A percentile compares a stretch with the other conserved stretches of the same genome.
Conservation (phyloP, 768 basidiomycete species). For the Asterophora parasitica region DNA sequence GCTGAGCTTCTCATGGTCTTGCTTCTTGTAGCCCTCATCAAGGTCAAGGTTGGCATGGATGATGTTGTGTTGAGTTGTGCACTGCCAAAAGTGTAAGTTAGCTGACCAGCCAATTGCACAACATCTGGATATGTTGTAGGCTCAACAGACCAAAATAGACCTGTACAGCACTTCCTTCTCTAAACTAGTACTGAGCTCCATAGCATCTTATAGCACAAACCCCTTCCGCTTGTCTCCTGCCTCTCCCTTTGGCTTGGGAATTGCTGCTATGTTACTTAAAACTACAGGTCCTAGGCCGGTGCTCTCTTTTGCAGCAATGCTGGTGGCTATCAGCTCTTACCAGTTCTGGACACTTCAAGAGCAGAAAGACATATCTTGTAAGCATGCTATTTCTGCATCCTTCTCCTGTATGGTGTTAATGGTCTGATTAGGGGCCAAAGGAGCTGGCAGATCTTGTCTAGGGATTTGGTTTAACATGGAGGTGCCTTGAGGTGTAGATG, state of each 20-base stretch:
- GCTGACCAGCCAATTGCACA: no score
- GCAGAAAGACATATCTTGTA: not conserved
- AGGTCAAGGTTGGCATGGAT: not conserved
- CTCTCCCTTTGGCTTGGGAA: not conserved
- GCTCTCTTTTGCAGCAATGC: not conserved
- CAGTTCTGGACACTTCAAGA: no score
- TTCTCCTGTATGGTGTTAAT: not conserved
- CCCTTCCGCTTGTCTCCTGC: constrained; percentile 2
- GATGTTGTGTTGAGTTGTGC: not conserved
- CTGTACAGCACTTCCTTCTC: not conserved
- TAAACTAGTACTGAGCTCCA: not conserved
- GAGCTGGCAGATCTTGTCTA: no score
- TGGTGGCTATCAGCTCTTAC: not conserved
- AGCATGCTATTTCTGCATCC: not conserved
- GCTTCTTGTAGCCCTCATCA: not conserved
- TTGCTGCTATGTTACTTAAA: not conserved
- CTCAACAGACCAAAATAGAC: constrained; percentile 5
- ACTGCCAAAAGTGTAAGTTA: not conserved
- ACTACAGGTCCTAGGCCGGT: not conserved
- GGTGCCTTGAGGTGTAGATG: no score
- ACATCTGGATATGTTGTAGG: not conserved
- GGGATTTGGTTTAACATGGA: no score
- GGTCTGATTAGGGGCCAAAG: no score
- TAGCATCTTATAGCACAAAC: not conserved
- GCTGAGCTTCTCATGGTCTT: not conserved